phyloP scores from a whole-genome alignment of 768 basidiomycete species.

The Chlorophyllum brunneum region DNA sequence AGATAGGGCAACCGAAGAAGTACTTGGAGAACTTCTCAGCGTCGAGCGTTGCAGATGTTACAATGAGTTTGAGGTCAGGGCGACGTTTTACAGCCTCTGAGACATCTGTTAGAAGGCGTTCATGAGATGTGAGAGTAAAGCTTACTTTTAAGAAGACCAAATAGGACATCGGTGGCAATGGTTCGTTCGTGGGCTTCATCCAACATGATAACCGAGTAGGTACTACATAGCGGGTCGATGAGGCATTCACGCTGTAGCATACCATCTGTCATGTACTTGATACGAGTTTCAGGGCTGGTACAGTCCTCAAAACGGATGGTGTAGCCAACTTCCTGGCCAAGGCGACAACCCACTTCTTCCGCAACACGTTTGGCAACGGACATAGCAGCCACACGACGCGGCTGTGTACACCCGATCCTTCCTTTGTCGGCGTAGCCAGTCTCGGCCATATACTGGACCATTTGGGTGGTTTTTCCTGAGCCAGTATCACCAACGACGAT shows the following conservation, averaged over 20 bases:
- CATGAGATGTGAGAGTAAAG: constrained; percentile 10
- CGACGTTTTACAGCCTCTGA: constrained; percentile 92
- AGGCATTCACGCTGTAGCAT: constrained; percentile 97
- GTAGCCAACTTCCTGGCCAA: constrained; percentile 98
- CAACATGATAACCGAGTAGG: constrained; percentile 95
- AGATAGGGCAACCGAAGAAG: constrained; percentile 98
- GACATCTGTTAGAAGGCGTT: constrained; percentile 16
- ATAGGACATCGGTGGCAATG: constrained; percentile 97
- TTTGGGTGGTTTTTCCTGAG: constrained; percentile 98
- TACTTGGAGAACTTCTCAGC: constrained; percentile 99
- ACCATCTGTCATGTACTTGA: constrained; percentile 99
- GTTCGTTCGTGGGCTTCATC: constrained; percentile 99
- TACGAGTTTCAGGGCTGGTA: constrained; percentile 96
- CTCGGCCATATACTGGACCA: constrained; percentile 98
- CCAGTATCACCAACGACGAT: constrained; percentile 99
- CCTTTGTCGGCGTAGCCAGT: constrained; percentile 88
- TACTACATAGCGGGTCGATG: constrained; percentile 90
- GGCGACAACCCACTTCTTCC: constrained; percentile 95
- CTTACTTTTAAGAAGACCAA: constrained; percentile 90
- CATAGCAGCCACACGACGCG: constrained; percentile 98
- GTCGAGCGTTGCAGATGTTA: constrained; percentile 98
- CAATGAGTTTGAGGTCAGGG: constrained; percentile 95
- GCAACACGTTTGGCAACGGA: constrained; percentile 98
- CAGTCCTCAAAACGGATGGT: constrained; percentile 99
- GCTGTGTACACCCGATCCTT: constrained; percentile 96